Base-by-base conservation (phyloP, 2,329 filamentous ascomycete species). In the Neofusicoccum parvum region DNA sequence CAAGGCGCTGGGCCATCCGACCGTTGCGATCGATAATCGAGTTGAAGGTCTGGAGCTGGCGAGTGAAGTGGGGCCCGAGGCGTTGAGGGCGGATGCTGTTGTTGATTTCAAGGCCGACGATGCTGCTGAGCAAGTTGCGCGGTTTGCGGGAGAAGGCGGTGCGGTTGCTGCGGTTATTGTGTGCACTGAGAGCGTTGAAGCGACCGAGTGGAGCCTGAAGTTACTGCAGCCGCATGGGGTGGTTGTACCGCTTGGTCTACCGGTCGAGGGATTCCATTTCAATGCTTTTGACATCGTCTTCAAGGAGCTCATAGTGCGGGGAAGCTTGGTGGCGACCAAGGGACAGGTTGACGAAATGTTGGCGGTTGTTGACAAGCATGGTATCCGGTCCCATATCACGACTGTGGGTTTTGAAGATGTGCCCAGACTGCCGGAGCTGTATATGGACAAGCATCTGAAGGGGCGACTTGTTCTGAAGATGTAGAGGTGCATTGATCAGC, bases 401-500 rank as follows among this genome's bases (percentile, higher is more conserved):
- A 53, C 69, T 10, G 32, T 74, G 14, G 49, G 63, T 2, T 73
- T 73, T 43, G 68, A 70, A 36, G 64, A 73, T 37, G 71, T 72
- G 6, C 69, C 72, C 2, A 67, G 50, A 17, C 45, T 74, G 9
- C 66, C 71, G 1, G 68, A 71, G 14, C 67, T 60, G 27, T 72
- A 72, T 34, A 48, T 68, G 45, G 65, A 70, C 11, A 64, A 58
- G n/a, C 70, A 69, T 6, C 70, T 70, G 68, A 74, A 72, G 60
- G 71, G 70, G 20, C 67, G 71, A 45, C 49, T 73, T 46, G 69
- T 72, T 1, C 72, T 78, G 72, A 73, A 74, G 50, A 37, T 53
- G 50, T 53, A 37, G 27, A 7, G 27, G 1, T 32, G 5, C 5
- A 7, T 5, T 32, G 1, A 32, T 7, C 1, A 32, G 27, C 27